Conservation (phyloP, 1,284 basidiomycete species). For the Moniliella sp. region DNA sequence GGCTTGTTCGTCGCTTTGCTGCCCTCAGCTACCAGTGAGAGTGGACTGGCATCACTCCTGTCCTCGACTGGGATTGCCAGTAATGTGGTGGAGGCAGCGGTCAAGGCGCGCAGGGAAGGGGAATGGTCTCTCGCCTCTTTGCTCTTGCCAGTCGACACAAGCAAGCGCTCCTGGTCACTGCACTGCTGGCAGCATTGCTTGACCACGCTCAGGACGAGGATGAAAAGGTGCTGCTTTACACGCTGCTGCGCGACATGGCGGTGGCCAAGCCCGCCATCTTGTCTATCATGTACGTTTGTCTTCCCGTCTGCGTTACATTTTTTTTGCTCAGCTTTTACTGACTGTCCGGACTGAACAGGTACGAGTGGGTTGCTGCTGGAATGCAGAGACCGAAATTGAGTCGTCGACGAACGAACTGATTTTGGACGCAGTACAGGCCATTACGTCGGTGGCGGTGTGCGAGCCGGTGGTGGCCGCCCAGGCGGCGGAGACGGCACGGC, state of each 20-base stretch:
- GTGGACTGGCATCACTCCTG: conserved; percentile 18
- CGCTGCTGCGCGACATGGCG: conserved; percentile 20
- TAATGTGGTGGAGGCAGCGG: conserved; percentile 6
- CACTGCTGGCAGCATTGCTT: conserved; percentile 16
- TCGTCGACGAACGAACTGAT: conserved; percentile 21
- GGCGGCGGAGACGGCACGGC: conserved; percentile 18
- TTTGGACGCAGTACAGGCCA: conserved; percentile 19
- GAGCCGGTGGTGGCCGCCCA: conserved; percentile 28
- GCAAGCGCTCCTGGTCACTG: conserved; percentile 17
- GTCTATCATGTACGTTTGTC: conserved; percentile 18
- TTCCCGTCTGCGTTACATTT: background rate
- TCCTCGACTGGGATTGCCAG: conserved; percentile 12
- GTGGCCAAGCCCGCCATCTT: conserved; percentile 19
- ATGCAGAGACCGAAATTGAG: conserved; percentile 21
- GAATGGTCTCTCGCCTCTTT: conserved; percentile 11
- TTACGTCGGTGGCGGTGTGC: conserved; percentile 17
- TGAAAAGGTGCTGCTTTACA: conserved; percentile 17
- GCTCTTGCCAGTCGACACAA: conserved; percentile 15
- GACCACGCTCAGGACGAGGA: conserved; percentile 20
- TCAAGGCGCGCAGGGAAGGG: conserved; percentile 9
- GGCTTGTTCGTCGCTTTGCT: conserved; percentile 23
- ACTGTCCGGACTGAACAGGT: conserved; percentile 5
- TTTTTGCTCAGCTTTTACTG: background rate
- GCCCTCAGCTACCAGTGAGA: conserved; percentile 14
- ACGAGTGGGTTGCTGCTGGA: conserved; percentile 16